Conservation (phyloP, 2,329 filamentous ascomycete genomes). For the Grosmannia clavigera region DNA sequence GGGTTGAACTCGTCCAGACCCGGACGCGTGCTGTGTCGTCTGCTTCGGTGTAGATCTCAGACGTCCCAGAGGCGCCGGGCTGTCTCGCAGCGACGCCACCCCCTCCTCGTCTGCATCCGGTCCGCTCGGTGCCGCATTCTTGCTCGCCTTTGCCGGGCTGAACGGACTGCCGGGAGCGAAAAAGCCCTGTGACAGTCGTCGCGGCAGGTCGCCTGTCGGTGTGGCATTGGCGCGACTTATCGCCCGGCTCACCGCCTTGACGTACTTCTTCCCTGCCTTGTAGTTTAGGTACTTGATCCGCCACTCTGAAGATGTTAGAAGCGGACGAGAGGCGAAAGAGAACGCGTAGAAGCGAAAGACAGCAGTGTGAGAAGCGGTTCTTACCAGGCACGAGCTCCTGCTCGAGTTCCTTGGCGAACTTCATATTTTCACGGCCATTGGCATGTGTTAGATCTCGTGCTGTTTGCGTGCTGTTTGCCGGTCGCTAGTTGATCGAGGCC, state of each 20-base stretch:
- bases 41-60: constrained; percentile 1
- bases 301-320: constrained; percentile 52
- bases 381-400: constrained; percentile 72
- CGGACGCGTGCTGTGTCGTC: background rate
- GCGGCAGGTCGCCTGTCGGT: constrained; percentile 26
- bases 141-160: constrained; percentile 9
- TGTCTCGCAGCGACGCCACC: constrained; percentile 12
- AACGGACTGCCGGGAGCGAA: constrained; percentile 4
- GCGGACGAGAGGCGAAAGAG: background rate
- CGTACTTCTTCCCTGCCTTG: constrained; percentile 87
- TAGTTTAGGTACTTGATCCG: constrained; percentile 89
- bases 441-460: background rate
- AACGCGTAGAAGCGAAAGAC: background rate
- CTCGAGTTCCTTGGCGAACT: constrained; percentile 68
- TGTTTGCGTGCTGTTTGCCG: background rate
- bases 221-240: constrained; percentile 48
- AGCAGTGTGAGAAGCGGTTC: constrained; percentile 4
- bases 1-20: background rate
- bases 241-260: constrained; percentile 70
- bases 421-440: constrained; percentile 28
- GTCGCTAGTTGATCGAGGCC: background rate
- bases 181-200: constrained; percentile 19
- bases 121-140: constrained; percentile 11
- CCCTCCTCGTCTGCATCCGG: constrained; percentile 10
- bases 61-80: constrained; percentile 17